Evolutionary conservation across 768 basidiomycete species (phyloP), one percentile per base, ranked within the genome.

Genomic region (Cystobasidiopsis lactophilus): DNA sequence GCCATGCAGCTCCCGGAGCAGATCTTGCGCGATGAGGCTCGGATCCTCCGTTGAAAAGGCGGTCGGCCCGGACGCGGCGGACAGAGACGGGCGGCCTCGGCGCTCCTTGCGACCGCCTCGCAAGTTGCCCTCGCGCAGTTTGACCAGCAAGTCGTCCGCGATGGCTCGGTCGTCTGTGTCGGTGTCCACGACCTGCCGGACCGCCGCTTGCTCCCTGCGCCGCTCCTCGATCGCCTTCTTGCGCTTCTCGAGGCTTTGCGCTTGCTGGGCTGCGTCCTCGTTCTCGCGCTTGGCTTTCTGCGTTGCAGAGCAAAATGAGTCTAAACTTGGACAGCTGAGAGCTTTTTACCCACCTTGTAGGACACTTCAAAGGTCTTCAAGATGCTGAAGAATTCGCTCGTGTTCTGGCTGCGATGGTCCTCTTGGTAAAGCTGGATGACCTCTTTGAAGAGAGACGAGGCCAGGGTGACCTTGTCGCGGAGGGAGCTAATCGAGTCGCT

Each of bases 301-400:
- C 9, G 13, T 10, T 16, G 4, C 16, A 13, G 30, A 37, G 19
- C 47, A 35, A 30, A 21, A 47, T 39, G 2, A 23, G 14, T 27
- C 39, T 19, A 27, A 55, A 5, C 7, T 55, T 19, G 38, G 14
- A n/a, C 19, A 7, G 38, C 39, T 14, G 13, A 10, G 13, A 40
- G n/a, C n/a, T n/a, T n/a, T n/a, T n/a, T n/a, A n/a, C 66, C 52
- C 46, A 67, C 67, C 53, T 62, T 64, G 67, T 89, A 98, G 2
- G 88, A 91, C 0, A 80, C 89, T 26, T 89, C 75, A 61, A 98
- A 98, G 1, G 85, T 93, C 69, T 93, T 88, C 75, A 96, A 95
- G 60, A 91, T 79, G 13, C 78, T 85, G 68, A 85, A 98, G 70
- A 96, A 98, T 62, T 95, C 91, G n/a, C 44, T 52, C 19, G 61